Conservation (phyloP, 176 grass and related monocot genomes). For the Paspalum notatum region DNA sequence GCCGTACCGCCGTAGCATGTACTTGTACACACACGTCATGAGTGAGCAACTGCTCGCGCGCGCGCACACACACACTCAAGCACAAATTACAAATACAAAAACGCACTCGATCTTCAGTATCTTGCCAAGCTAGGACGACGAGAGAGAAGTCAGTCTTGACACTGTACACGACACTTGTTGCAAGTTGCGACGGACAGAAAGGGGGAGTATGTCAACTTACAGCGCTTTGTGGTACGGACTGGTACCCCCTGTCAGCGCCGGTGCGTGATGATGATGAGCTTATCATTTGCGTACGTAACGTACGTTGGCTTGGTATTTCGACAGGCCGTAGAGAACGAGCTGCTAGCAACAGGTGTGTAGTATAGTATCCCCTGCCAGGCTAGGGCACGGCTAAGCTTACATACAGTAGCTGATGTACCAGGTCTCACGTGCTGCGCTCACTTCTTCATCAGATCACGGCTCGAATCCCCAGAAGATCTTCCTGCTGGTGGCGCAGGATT, state of each 20-base stretch:
- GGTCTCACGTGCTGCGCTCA: background rate
- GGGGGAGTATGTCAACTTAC: background rate
- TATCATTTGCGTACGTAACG: background rate
- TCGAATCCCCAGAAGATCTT: conserved; percentile 2
- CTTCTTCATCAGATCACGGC: background rate
- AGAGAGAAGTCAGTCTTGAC: background rate
- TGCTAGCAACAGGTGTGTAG: background rate
- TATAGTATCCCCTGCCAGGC: conserved; percentile 4
- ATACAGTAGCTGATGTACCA: background rate
- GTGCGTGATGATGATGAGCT: background rate
- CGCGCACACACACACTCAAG: too few species aligned
- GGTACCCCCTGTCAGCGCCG: background rate
- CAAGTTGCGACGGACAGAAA: background rate
- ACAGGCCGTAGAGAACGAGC: background rate
- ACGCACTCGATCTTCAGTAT: background rate
- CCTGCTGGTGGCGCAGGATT: background rate
- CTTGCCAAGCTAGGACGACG: background rate
- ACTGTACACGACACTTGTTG: background rate
- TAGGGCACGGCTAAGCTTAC: background rate
- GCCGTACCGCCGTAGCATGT: too few species aligned
- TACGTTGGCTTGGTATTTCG: background rate
- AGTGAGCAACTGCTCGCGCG: too few species aligned
- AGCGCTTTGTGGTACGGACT: too few species aligned
- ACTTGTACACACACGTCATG: too few species aligned
- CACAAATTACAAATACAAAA: too few species aligned